Evolutionary conservation across 352 stramenopile species (phyloP), one percentile per base, ranked within the genome.

Genomic region (Pythium guiyangense): DNA sequence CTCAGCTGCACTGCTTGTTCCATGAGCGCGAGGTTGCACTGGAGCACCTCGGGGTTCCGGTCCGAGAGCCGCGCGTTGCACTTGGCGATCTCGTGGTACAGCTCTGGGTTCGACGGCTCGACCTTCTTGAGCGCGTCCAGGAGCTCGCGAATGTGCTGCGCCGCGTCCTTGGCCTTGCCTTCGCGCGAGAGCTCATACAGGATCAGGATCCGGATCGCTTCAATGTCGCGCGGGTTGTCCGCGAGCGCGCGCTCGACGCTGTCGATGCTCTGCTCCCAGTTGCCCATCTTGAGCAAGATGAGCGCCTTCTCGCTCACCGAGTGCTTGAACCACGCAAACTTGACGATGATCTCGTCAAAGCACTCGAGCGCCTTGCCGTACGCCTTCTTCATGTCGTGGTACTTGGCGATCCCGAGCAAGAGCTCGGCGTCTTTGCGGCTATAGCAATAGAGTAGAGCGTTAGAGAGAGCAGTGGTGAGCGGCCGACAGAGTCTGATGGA

Each of bases 181-280:
- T 90, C 74, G 18, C 80, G 74, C 29, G 84, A 88, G 17, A 96
- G 66, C n/a, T 80, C 59, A 54, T 83, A 72, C 10, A 92, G 53
- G 40, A 89, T 73, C 53, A 78, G 67, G 37, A 92, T 73, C 8
- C 78, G 80, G 25, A 93, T 52, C 2, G 84, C 82, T 42, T 91
- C 84, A 29, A 96, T 75, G 49, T 93, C 85, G 3, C 64, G 70
- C 26, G 77, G 29, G 49, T 92, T 89, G 35, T 88, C 74, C 12
- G 60, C 66, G 17, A 96, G 59, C 12, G 81, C 79, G 9, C 84
- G 74, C 61, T 92, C 83, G 25, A 87, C 73, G 37, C 73, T 85
- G 63, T 94, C 86, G 54, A 91, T 67, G 42, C 82, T 90, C 59
- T 91, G 76, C 46, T 96, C 86, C 86, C 86, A 96, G 22, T 77